Evolutionary conservation across 768 basidiomycete species (phyloP).

Genomic region (Pleurotus platypus): DNA sequence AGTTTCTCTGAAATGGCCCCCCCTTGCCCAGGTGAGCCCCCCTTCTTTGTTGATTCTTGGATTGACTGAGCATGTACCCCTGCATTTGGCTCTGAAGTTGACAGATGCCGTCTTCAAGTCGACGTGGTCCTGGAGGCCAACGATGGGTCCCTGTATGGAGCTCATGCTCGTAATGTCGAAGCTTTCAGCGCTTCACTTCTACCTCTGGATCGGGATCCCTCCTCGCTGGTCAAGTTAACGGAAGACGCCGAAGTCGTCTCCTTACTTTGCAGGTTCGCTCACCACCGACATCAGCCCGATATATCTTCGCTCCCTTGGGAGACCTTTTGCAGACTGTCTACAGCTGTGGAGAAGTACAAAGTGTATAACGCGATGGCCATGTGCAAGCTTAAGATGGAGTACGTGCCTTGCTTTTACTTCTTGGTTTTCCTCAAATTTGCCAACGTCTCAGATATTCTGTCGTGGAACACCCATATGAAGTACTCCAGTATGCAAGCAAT

Average conservation of each 20-base stretch:
- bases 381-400: conserved; percentile 17
- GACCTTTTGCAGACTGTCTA: conserved; percentile 10
- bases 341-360: conserved; percentile 22
- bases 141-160: background rate
- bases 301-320: conserved; percentile 9
- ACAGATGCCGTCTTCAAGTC: background rate
- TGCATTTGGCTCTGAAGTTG: background rate
- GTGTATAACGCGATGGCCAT: conserved; percentile 16
- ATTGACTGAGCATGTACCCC: no score
- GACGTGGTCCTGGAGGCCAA: background rate
- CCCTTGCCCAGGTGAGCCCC: no score
- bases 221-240: background rate
- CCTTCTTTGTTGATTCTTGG: no score
- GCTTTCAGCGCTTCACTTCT: background rate
- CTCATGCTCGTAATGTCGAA: background rate
- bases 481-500: background rate
- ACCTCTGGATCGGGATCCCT: background rate
- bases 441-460: background rate
- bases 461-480: background rate
- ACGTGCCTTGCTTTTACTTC: background rate
- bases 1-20: no score
- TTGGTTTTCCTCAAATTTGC: background rate
- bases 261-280: conserved; percentile 17
- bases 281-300: conserved; percentile 17
- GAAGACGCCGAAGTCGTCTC: background rate